Percentiles rank a stretch among this genome's conserved stretches.
Conservation (phyloP, 2,329 filamentous ascomycete genomes). For the Cercospora sp. region DNA sequence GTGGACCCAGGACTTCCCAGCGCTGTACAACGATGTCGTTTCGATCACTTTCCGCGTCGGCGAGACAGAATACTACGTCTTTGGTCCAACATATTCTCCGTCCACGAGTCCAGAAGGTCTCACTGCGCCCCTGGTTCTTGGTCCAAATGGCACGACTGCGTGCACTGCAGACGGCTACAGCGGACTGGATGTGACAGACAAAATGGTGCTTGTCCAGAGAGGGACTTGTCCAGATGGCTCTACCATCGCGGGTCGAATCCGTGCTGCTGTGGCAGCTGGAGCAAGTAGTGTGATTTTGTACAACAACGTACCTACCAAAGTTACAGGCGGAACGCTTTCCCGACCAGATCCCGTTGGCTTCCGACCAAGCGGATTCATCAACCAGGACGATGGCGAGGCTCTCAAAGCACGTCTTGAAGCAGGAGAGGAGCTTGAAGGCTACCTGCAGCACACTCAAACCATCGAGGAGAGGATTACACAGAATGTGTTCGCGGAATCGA, state of each 20-base stretch:
- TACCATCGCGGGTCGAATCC: slow-evolving; percentile 69
- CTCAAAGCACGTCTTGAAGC: slow-evolving; percentile 57
- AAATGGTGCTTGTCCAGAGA: slow-evolving; percentile 69
- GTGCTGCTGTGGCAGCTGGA: slow-evolving; percentile 66
- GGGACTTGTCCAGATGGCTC: slow-evolving; percentile 56
- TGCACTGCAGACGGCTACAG: slow-evolving; percentile 67
- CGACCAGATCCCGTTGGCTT: slow-evolving; percentile 46
- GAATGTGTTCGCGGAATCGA: slow-evolving; percentile 63
- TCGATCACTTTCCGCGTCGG: slow-evolving; percentile 42
- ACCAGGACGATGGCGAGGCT: slow-evolving; percentile 59
- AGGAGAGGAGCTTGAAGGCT: slow-evolving; percentile 42
- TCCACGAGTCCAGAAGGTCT: slow-evolving; percentile 43
- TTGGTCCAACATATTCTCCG: slow-evolving; percentile 58
- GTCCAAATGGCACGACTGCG: slow-evolving; percentile 61
- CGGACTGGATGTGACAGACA: slow-evolving; percentile 54
- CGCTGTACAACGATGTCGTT: slow-evolving; percentile 28
- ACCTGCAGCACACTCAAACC: slow-evolving; percentile 46
- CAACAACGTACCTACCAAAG: slow-evolving; percentile 63
- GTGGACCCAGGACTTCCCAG: slow-evolving; percentile 24
- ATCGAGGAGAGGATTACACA: slow-evolving; percentile 49
- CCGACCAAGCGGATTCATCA: slow-evolving; percentile 68
- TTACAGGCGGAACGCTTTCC: slow-evolving; percentile 59
- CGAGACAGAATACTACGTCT: slow-evolving; percentile 47
- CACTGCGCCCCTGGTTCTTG: slow-evolving; percentile 40
- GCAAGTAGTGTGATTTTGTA: slow-evolving; percentile 72